Conservation (phyloP, 2,329 filamentous ascomycete species). For the Stagonosporopsis rhizophila region DNA sequence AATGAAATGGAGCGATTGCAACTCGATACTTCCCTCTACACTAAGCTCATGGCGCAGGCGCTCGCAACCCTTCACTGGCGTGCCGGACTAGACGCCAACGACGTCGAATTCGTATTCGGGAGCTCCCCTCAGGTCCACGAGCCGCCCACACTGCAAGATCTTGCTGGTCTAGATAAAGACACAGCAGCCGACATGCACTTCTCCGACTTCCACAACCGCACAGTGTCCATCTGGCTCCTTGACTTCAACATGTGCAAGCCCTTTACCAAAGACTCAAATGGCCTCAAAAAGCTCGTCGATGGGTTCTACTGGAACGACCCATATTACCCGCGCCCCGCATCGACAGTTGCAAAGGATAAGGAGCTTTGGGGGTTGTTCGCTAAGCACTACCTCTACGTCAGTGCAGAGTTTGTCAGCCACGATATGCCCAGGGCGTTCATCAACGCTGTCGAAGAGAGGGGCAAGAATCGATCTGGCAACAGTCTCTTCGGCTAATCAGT, state of each 20-base stretch:
- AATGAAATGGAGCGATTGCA: conserved; percentile 57
- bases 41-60: not conserved
- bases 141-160: not conserved
- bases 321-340: conserved; percentile 10
- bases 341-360: not conserved
- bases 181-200: not conserved
- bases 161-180: not conserved
- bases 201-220: not conserved
- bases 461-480: not conserved
- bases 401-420: not conserved
- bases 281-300: conserved; percentile 3
- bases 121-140: conserved; percentile 29
- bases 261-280: conserved; percentile 29
- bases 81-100: not conserved
- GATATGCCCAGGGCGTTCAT: not conserved
- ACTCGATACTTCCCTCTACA: not conserved
- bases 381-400: not conserved
- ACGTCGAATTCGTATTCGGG: not conserved
- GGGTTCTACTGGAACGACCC: conserved; percentile 17
- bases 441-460: not conserved
- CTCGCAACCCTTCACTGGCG: conserved; percentile 1
- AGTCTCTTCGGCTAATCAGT: not conserved
- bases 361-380: not conserved
- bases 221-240: not conserved
- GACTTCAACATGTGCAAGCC: not conserved